Evolutionary conservation across 179 eudicot species (phyloP), one percentile per base, ranked within the genome.

Genomic region (Drosera spatulata): DNA sequence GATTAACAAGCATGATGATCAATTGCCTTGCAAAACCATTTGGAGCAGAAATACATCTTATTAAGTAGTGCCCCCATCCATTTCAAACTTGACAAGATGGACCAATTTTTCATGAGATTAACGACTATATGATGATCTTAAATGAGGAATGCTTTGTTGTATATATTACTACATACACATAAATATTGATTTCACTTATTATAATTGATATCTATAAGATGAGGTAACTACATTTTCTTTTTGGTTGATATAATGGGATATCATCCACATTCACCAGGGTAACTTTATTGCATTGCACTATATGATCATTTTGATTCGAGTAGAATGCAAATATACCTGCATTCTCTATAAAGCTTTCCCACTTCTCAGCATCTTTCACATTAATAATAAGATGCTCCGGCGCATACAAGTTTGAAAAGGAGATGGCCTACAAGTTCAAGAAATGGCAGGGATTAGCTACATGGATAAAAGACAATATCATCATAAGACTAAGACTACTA

Each of bases 301-400:
- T 22, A 22, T 22, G 33, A 22, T 22, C 33, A 22, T 22, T 22
- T 22, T 22, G 2, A 63, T 22, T 12, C n/a, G 8, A 15, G n/a
- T 46, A 50, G 42, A 33, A 14, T 10, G 8, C 33, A 53, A n/a
- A 41, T 8, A 55, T 22, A 93, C 99, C 99, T 73, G 99, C 99
- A 76, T 94, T 94, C 75, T 94, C 91, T 14, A 94, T 69, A 58
- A 83, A 85, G 65, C 79, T 72, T 73, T 94, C 99, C 99, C 99
- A 94, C 74, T 87, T 94, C 83, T 90, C 99, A 63, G 99, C 97
- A 76, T 94, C 96, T 70, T 73, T 68, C 48, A 94, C 99, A 68
- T 94, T 94, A 60, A 94, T 79, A 60, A 94, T 94, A 63, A 94
- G 82, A 79, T 94, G 99, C 82, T 94, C 99, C 3, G 99, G 99